Percentiles rank a stretch among this genome's conserved stretches.
phyloP scores from a whole-genome alignment of 2,329 filamentous ascomycete species.

The Myriosclerotinia curreyana region DNA sequence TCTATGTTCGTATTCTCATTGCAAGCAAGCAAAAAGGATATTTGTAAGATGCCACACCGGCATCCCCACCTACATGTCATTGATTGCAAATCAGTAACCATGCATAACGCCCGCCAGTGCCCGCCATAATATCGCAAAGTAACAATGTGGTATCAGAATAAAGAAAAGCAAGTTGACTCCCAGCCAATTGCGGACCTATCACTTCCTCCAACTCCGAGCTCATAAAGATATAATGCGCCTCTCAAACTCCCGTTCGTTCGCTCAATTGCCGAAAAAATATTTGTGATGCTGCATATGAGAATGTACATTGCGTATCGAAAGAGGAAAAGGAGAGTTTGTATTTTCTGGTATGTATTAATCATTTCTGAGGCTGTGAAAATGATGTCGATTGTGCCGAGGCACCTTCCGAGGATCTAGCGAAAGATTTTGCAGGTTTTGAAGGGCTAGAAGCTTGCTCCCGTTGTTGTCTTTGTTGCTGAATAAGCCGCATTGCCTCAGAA shows the following conservation, averaged over 20 bases:
- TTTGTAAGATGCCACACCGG: background rate
- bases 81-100: background rate
- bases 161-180: background rate
- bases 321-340: background rate
- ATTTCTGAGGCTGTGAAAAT: background rate
- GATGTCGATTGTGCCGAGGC: background rate
- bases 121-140: constrained; percentile 3
- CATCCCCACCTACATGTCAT: background rate
- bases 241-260: background rate
- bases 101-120: background rate
- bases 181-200: background rate
- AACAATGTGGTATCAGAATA: constrained; percentile 18
- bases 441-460: background rate
- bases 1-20: background rate
- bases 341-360: background rate
- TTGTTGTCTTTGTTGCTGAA: background rate
- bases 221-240: constrained; percentile 8
- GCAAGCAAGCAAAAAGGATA: background rate
- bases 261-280: background rate
- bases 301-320: constrained; percentile 1
- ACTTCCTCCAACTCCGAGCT: background rate
- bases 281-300: background rate
- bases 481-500: background rate
- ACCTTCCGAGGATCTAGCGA: background rate
- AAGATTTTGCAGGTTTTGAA: background rate